phyloP scores from a whole-genome alignment of 805 yeast species.

The Lachancea sp. region DNA sequence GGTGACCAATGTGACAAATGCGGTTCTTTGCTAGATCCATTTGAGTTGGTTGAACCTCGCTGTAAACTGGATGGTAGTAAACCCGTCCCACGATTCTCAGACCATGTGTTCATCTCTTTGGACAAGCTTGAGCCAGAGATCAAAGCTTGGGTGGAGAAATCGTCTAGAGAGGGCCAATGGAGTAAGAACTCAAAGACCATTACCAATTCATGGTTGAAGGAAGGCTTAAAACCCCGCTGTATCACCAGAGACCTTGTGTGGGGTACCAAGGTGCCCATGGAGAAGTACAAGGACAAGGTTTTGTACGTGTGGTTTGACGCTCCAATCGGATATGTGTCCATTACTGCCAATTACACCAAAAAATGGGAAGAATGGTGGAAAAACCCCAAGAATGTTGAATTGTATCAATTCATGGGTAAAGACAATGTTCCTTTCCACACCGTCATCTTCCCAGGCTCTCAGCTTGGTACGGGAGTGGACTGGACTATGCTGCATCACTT shows the following conservation, averaged over 20 bases:
- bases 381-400: conserved; percentile 77
- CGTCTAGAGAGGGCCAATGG: conserved; percentile 77
- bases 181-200: conserved; percentile 84
- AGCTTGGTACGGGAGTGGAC: conserved; percentile 76
- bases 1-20: conserved; percentile 99
- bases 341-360: conserved; percentile 84
- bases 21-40: conserved; percentile 83
- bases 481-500: conserved; percentile 92
- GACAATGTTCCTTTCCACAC: conserved; percentile 99
- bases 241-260: conserved; percentile 95
- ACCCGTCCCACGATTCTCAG: conserved; percentile 76
- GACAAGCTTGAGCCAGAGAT: conserved; percentile 78
- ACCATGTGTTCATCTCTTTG: conserved; percentile 76
- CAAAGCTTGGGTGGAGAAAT: conserved; percentile 61
- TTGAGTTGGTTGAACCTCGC: conserved; percentile 88
- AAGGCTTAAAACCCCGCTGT: conserved; percentile 89
- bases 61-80: conserved; percentile 85
- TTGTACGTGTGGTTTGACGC: conserved; percentile 99
- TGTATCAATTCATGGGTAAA: conserved; percentile 98
- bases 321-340: conserved; percentile 91
- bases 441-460: conserved; percentile 92
- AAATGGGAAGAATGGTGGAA: conserved; percentile 93
- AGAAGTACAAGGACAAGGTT: conserved; percentile 81
- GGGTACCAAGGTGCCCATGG: conserved; percentile 98
- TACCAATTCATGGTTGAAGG: conserved; percentile 89